Evolutionary conservation across 2,329 filamentous ascomycete genomes (phyloP), one percentile per base, ranked within the genome.

Genomic region (Aspergillus pseudoglaucus): DNA sequence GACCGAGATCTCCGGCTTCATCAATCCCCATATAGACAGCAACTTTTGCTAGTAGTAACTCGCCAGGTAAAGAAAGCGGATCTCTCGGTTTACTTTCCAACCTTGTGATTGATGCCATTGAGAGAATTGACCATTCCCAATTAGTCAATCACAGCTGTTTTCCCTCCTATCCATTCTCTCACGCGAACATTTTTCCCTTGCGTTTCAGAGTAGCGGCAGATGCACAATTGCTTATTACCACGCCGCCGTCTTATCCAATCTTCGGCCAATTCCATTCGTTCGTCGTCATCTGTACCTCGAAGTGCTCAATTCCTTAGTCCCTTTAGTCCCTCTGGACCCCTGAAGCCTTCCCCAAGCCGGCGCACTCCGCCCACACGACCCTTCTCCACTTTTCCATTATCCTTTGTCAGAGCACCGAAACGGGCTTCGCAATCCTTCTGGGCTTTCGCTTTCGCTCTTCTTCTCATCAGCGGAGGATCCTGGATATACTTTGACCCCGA

Each of bases 361-460:
- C 59, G 56, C 51, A 51, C 55, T 53, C 49, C 53, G 52, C 51
- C 51, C 40, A 53, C 47, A 53, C 59, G 58, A 47, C 48, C 54
- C 35, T 58, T 60, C 58, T 62, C 60, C 58, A 62, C 61, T 46
- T 46, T 52, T 17, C 44, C 53, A 45, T 51, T 48, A 44, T 53
- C 54, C 42, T 48, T 47, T 27, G 44, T 50, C 38, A 49, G 52
- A 50, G 55, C 62, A 50, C 60, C 62, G 47, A 66, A 53, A 54
- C 37, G 37, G 18, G 56, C 67, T 47, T 63, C 66, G 42, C 67
- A 67, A 6, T 67, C 65, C 44, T 56, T 66, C 47, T 72, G 69
- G 68, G 50, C 61, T 35, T 52, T 71, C 50, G 60, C 64, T 49
- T 53, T 68, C 48, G 56, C 65, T 41, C 44, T 67, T 3, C 43